Evolutionary conservation across 2,329 filamentous ascomycete genomes (phyloP).

Genomic region (Aspergillus sp.): DNA sequence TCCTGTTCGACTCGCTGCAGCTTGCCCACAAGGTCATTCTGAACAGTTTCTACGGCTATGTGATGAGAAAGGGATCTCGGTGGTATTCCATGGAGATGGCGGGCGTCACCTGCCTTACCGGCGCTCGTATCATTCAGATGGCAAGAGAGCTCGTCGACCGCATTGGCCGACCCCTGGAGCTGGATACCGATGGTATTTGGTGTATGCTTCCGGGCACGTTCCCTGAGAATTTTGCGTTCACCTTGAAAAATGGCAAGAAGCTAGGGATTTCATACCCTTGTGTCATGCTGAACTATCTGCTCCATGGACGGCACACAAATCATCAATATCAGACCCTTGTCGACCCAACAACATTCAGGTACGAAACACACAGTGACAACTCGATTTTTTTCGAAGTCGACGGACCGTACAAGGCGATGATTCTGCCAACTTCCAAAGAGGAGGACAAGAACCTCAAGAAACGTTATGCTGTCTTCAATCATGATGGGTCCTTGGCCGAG

Average conservation of each 20-base stretch:
- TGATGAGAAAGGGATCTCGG: conserved; percentile 96
- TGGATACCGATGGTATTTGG: conserved; percentile 99
- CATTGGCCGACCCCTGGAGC: conserved; percentile 80
- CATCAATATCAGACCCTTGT: conserved; percentile 89
- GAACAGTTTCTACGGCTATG: conserved; percentile 98
- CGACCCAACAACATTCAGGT: conserved; percentile 71
- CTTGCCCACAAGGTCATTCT: conserved; percentile 97
- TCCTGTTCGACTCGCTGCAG: conserved; percentile 90
- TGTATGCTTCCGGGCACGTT: conserved; percentile 96
- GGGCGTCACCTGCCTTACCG: conserved; percentile 92
- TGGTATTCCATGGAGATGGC: conserved; percentile 99
- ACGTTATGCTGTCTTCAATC: conserved; percentile 96
- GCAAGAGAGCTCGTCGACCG: conserved; percentile 87
- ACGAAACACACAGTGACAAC: conserved; percentile 96
- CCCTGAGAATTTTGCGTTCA: conserved; percentile 92
- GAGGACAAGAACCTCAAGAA: conserved; percentile 99
- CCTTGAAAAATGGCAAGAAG: conserved; percentile 92
- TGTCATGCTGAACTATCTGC: conserved; percentile 96
- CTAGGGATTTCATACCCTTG: conserved; percentile 94
- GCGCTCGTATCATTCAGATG: conserved; percentile 93
- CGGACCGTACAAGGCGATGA: conserved; percentile 94
- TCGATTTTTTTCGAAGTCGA: conserved; percentile 99
- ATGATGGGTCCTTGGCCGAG: conserved; percentile 89
- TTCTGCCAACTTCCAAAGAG: conserved; percentile 93
- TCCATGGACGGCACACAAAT: conserved; percentile 91